These are phyloP conservation scores for Gaillardinia entomophila DNA, from an alignment of 805 yeast species.

Conservation along the genomic window DNA sequence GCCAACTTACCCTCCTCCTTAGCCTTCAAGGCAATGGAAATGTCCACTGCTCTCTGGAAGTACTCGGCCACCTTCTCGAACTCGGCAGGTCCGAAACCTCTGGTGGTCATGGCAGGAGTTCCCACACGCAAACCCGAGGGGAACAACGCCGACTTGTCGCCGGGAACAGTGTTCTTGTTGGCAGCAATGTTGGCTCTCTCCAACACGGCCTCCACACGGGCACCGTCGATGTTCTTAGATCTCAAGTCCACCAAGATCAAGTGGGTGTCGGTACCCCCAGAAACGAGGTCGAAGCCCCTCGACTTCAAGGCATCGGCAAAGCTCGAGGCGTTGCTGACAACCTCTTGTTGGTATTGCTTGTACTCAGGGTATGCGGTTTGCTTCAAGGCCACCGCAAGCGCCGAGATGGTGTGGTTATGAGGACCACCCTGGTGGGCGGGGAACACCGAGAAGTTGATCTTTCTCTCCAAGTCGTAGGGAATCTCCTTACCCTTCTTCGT, in stretches of 20 bases:
- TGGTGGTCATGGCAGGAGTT: slow-evolving; percentile 97
- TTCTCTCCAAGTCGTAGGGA: slow-evolving; percentile 84
- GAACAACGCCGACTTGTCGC: slow-evolving; percentile 92
- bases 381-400: slow-evolving; percentile 92
- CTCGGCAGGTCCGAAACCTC: slow-evolving; percentile 89
- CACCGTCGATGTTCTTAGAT: slow-evolving; percentile 91
- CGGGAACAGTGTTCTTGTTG: slow-evolving; percentile 97
- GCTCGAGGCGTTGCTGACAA: slow-evolving; percentile 79
- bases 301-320: slow-evolving; percentile 70
- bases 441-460: slow-evolving; percentile 97
- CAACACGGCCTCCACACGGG: slow-evolving; percentile 91
- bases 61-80: slow-evolving; percentile 73
- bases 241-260: slow-evolving; percentile 88
- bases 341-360: slow-evolving; percentile 84
- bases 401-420: slow-evolving; percentile 98
- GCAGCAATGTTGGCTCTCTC: slow-evolving; percentile 93
- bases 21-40: slow-evolving; percentile 57
- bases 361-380: slow-evolving; percentile 91
- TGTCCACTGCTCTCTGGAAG: slow-evolving; percentile 70
- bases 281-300: slow-evolving; percentile 75
- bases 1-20: slow-evolving; percentile 53
- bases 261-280: slow-evolving; percentile 96
- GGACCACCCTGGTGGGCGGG: slow-evolving; percentile 99
- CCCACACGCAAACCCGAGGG: slow-evolving; percentile 98
- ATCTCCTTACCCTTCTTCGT: slow-evolving; percentile 92